phyloP scores from a whole-genome alignment of 2,329 filamentous ascomycete species.

The Teratosphaeriaceae sp. region DNA sequence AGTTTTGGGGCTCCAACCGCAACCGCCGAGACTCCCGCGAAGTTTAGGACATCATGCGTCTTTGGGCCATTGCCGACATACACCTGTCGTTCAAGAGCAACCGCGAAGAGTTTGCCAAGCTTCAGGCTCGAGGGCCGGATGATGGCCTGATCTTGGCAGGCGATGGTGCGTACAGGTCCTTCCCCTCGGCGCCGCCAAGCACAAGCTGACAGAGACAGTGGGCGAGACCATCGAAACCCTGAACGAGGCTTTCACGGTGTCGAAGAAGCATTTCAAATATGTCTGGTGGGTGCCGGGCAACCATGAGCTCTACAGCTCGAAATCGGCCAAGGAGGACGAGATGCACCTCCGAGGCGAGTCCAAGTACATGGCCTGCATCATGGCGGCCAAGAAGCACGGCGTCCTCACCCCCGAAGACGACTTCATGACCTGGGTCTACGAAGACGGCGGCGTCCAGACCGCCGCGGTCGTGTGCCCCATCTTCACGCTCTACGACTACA shows the following conservation, averaged over 20 bases:
- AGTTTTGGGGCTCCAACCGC: neutral
- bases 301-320: conserved; percentile 52
- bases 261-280: conserved; percentile 36
- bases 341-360: conserved; percentile 40
- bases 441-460: conserved; percentile 36
- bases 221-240: conserved; percentile 28
- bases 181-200: neutral
- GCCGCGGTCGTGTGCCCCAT: conserved; percentile 48
- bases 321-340: conserved; percentile 30
- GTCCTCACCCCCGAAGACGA: conserved; percentile 53
- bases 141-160: conserved; percentile 42
- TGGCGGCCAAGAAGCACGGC: conserved; percentile 45
- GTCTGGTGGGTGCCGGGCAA: conserved; percentile 54
- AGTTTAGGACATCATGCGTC: conserved; percentile 12
- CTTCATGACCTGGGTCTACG: conserved; percentile 42
- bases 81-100: conserved; percentile 43
- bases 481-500: conserved; percentile 57
- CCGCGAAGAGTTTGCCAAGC: conserved; percentile 36
- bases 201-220: conserved; percentile 20
- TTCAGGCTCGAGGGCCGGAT: conserved; percentile 31
- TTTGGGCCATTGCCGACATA: conserved; percentile 43
- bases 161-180: conserved; percentile 25
- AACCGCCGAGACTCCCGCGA: neutral
- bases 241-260: conserved; percentile 34
- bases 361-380: conserved; percentile 51